These are phyloP conservation scores for Grammothele lineata DNA, from an alignment of 768 basidiomycete genomes.

Conservation along the genomic window DNA sequence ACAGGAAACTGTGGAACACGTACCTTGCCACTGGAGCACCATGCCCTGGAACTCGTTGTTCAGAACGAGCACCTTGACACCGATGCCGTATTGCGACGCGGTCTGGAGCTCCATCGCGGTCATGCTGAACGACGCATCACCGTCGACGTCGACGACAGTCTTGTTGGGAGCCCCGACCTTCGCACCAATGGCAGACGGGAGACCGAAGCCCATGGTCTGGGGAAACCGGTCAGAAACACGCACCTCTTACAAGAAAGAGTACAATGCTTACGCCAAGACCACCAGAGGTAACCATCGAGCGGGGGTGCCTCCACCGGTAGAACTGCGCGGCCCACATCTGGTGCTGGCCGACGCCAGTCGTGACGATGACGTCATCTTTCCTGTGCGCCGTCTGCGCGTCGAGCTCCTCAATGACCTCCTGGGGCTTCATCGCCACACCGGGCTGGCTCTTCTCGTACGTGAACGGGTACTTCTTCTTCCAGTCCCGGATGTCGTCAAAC, in stretches of 20 bases:
- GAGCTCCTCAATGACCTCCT: constrained; percentile 93
- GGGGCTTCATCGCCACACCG: constrained; percentile 84
- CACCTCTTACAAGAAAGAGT: constrained; percentile 2
- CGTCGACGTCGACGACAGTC: constrained; percentile 93
- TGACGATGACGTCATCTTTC: constrained; percentile 84
- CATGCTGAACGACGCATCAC: constrained; percentile 98
- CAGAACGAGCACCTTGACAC: constrained; percentile 89
- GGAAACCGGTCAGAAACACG: constrained; percentile 1
- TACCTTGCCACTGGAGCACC: constrained; percentile 99
- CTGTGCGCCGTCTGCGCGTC: constrained; percentile 70
- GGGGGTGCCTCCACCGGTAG: constrained; percentile 86
- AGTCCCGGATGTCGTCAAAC: constrained; percentile 76
- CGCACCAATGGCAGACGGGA: constrained; percentile 92
- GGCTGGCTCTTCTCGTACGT: constrained; percentile 64
- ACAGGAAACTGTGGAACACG: constrained; percentile 15
- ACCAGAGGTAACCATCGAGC: constrained; percentile 88
- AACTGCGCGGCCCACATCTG: constrained; percentile 99
- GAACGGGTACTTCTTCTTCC: constrained; percentile 91
- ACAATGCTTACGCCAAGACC: constrained; percentile 76
- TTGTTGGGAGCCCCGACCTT: constrained; percentile 95
- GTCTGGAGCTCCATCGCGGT: constrained; percentile 99
- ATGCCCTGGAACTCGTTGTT: constrained; percentile 99
- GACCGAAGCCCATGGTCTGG: constrained; percentile 97
- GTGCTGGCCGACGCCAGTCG: constrained; percentile 98
- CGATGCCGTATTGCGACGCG: constrained; percentile 86